These are phyloP conservation scores for Dalechampia spathulata DNA, from an alignment of 441 rosid species.

Conservation along the genomic window DNA sequence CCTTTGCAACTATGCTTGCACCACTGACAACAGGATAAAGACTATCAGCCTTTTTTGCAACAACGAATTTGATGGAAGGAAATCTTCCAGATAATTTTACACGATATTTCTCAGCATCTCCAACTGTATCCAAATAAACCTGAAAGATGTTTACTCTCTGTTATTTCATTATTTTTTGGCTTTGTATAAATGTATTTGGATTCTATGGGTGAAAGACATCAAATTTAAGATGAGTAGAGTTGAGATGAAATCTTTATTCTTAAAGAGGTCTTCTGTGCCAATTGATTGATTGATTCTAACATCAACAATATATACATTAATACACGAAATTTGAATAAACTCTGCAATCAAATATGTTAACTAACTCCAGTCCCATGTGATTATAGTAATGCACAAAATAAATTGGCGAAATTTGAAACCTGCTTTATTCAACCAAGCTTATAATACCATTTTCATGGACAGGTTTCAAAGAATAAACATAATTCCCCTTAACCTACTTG, in stretches of 20 bases:
- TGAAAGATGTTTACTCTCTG: constrained; percentile 21
- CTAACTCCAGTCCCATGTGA: background rate
- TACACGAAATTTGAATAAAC: background rate
- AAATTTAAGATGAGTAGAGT: background rate
- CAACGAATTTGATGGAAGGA: constrained; percentile 75
- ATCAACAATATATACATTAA: background rate
- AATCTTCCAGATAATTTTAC: constrained; percentile 68
- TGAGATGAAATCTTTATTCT: background rate
- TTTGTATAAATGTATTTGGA: too few species aligned
- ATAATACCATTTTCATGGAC: too few species aligned
- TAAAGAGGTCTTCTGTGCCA: background rate
- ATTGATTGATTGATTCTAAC: background rate
- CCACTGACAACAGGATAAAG: constrained; percentile 93
- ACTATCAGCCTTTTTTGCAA: constrained; percentile 96
- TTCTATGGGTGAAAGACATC: too few species aligned
- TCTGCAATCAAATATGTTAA: background rate
- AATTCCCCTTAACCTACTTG: too few species aligned
- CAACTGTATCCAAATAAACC: constrained; percentile 90
- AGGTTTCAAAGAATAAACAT: too few species aligned
- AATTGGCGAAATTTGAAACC: too few species aligned
- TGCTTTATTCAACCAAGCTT: too few species aligned
- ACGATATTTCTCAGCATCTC: constrained; percentile 87
- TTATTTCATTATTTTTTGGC: background rate
- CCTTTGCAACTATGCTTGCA: constrained; percentile 97
- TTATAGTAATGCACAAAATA: background rate